These are phyloP conservation scores for Alternaria gansuensis DNA, from an alignment of 2,329 filamentous ascomycete genomes.

Conservation along the genomic window DNA sequence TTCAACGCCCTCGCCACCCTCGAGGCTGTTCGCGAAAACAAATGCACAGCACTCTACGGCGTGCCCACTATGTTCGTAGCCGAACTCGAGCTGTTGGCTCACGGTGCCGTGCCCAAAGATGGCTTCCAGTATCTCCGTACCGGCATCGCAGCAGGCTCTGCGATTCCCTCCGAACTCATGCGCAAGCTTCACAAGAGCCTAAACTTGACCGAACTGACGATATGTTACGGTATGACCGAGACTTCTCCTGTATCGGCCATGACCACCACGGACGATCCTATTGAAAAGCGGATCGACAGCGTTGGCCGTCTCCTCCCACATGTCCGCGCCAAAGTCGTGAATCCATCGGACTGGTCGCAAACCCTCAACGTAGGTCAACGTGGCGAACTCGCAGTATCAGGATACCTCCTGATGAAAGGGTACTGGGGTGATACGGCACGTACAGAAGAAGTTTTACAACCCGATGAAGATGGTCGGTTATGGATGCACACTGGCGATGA, in stretches of 20 bases:
- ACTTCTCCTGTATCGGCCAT: constrained; percentile 79
- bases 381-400: constrained; percentile 83
- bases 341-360: constrained; percentile 66
- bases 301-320: constrained; percentile 88
- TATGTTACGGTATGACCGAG: constrained; percentile 97
- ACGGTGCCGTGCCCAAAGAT: constrained; percentile 52
- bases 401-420: constrained; percentile 89
- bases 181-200: constrained; percentile 74
- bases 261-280: constrained; percentile 79
- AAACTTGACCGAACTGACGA: constrained; percentile 83
- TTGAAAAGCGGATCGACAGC: constrained; percentile 74
- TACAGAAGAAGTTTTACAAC: constrained; percentile 74
- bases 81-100: constrained; percentile 78
- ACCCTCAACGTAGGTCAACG: constrained; percentile 71
- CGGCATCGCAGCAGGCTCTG: constrained; percentile 89
- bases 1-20: constrained; percentile 83
- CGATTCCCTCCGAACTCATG: constrained; percentile 86
- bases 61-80: constrained; percentile 96
- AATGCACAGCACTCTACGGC: constrained; percentile 78
- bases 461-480: constrained; percentile 64
- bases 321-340: constrained; percentile 79
- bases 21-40: constrained; percentile 68
- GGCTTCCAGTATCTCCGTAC: constrained; percentile 76
- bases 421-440: constrained; percentile 80
- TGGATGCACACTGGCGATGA: constrained; percentile 97